Conservation (phyloP, 768 basidiomycete genomes). For the Boletus edulis region DNA sequence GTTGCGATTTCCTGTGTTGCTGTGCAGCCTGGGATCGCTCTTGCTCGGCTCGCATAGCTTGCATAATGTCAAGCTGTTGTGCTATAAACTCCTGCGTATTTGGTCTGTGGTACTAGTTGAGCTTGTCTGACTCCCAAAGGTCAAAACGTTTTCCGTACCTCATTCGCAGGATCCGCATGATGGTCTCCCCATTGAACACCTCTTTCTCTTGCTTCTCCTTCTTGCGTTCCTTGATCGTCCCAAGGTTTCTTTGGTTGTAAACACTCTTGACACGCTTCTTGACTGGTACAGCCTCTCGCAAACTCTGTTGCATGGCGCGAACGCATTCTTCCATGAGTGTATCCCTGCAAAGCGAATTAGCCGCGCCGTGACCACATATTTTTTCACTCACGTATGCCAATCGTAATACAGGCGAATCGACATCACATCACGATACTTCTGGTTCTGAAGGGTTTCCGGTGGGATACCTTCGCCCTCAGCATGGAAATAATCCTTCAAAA, state of each 20-base stretch:
- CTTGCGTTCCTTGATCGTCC: constrained; percentile 94
- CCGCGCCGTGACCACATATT: not conserved
- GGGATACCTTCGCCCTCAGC: constrained; percentile 91
- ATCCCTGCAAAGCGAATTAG: constrained; percentile 46
- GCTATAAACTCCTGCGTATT: constrained; percentile 84
- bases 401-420: constrained; percentile 95
- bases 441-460: constrained; percentile 83
- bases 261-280: constrained; percentile 94
- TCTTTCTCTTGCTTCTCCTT: constrained; percentile 81
- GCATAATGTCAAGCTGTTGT: constrained; percentile 81
- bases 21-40: constrained; percentile 66
- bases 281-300: constrained; percentile 69
- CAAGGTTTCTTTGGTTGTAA: constrained; percentile 88
- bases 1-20: constrained; percentile 56
- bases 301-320: constrained; percentile 87
- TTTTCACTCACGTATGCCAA: constrained; percentile 74
- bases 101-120: constrained; percentile 43
- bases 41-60: constrained; percentile 79
- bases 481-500: constrained; percentile 93
- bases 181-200: constrained; percentile 78
- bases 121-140: not conserved
- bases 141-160: constrained; percentile 48
- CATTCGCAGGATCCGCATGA: constrained; percentile 94
- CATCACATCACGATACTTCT: constrained; percentile 89
- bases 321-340: constrained; percentile 94